Conservation (phyloP, 192 early-diverging fungal species). For the Pilaira anomala region DNA sequence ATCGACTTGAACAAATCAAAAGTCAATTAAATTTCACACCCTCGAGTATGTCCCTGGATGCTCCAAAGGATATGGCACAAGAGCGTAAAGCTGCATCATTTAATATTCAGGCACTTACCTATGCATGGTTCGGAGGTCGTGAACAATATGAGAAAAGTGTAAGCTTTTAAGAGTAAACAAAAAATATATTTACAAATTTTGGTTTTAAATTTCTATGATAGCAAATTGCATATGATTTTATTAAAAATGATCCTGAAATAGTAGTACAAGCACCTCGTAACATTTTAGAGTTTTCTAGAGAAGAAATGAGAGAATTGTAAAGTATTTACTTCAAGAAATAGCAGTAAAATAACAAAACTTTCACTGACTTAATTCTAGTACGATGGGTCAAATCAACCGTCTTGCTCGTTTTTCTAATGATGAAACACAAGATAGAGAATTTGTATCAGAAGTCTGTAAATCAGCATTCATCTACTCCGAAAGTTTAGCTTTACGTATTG, state of each 20-base stretch:
- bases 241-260: conserved; percentile 53
- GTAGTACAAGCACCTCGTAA: conserved; percentile 43
- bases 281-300: conserved; percentile 44
- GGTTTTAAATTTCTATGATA: background rate
- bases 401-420: conserved; percentile 6
- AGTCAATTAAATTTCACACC: conserved; percentile 21
- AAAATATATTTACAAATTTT: background rate
- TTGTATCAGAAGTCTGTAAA: background rate
- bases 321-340: too few species aligned
- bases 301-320: conserved; percentile 54
- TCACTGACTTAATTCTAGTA: conserved; percentile 19
- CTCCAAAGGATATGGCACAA: conserved; percentile 42
- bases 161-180: background rate
- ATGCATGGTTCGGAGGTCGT: conserved; percentile 42
- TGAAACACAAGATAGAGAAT: background rate
- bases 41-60: conserved; percentile 22
- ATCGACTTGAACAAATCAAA: conserved; percentile 23
- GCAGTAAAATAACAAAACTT: too few species aligned
- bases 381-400: conserved; percentile 53
- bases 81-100: conserved; percentile 54
- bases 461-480: conserved; percentile 44
- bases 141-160: conserved; percentile 34
- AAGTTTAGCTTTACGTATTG: conserved; percentile 56
- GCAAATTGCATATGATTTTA: conserved; percentile 39
- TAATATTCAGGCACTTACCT: conserved; percentile 45